Percentiles rank a stretch among this genome's conserved stretches.
Evolutionary conservation across 257 asterid species (phyloP).

Genomic region (Ilex aquifolium): DNA sequence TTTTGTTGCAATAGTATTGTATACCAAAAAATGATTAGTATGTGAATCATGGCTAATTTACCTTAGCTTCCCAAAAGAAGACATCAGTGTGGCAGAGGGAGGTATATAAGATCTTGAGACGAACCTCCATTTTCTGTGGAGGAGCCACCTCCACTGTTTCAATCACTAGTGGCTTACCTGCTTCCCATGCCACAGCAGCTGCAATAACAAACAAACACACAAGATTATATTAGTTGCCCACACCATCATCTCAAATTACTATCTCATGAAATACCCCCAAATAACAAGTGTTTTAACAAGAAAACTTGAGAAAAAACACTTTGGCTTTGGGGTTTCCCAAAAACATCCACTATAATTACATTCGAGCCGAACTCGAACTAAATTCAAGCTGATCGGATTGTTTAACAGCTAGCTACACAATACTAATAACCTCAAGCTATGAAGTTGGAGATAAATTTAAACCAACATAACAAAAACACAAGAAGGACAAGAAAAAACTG

Average conservation of each 20-base stretch:
- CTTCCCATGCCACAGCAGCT: conserved; percentile 66
- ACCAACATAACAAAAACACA: neutral
- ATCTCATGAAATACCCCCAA: no score
- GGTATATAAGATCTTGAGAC: conserved; percentile 60
- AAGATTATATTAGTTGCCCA: no score
- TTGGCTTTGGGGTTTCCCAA: no score
- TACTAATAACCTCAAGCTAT: no score
- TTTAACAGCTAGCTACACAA: no score
- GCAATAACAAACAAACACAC: conserved; percentile 3
- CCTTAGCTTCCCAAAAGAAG: conserved; percentile 85
- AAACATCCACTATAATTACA: no score
- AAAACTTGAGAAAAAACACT: no score
- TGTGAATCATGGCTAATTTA: conserved; percentile 6
- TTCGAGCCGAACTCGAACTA: no score
- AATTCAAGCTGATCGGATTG: no score
- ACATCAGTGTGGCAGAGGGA: conserved; percentile 78
- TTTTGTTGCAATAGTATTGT: no score
- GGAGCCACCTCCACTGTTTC: conserved; percentile 80
- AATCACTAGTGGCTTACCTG: conserved; percentile 71
- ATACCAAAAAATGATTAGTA: neutral
- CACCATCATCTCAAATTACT: neutral
- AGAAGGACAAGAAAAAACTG: neutral
- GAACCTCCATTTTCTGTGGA: conserved; percentile 72
- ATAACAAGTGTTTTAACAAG: no score
- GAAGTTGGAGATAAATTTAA: no score